Evolutionary conservation across 2,329 filamentous ascomycete species (phyloP).

Genomic region (Cadophora luteo-olivacea): DNA sequence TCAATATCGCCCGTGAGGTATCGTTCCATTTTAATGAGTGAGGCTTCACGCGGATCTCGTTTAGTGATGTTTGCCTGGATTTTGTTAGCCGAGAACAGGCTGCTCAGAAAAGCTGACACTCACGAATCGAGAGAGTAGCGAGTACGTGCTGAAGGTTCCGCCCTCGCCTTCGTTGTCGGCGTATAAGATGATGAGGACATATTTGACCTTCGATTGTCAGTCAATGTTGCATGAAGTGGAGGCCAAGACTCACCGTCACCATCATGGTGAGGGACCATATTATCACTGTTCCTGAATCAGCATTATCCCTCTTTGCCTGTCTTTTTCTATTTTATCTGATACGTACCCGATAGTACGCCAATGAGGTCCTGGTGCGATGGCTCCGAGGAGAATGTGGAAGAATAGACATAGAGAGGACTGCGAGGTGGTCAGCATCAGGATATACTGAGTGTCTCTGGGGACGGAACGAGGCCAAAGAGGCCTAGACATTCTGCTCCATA

Average conservation of each 20-base stretch:
- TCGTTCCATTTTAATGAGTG: conserved; percentile 63
- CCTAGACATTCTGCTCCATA: not conserved
- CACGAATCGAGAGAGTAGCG: conserved; percentile 64
- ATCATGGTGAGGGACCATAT: conserved; percentile 73
- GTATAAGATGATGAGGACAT: conserved; percentile 66
- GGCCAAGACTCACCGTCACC: conserved; percentile 51
- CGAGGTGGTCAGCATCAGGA: not conserved
- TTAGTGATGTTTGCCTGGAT: conserved; percentile 60
- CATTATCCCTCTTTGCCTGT: not conserved
- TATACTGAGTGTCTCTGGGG: too few relatives aligned
- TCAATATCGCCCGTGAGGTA: conserved; percentile 61
- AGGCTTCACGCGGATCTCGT: conserved; percentile 61
- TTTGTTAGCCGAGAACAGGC: not conserved
- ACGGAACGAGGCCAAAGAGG: not conserved
- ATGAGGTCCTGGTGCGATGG: conserved; percentile 63
- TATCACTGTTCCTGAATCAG: conserved; percentile 51
- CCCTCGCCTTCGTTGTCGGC: conserved; percentile 75
- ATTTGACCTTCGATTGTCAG: conserved; percentile 56
- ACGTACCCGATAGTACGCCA: conserved; percentile 60
- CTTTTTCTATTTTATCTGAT: not conserved
- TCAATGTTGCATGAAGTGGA: not conserved
- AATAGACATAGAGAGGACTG: conserved; percentile 71
- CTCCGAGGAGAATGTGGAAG: conserved; percentile 63
- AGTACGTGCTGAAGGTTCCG: conserved; percentile 73
- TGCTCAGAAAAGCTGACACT: not conserved